Base-by-base conservation (phyloP, 306 rosid species). In the Geum urbanum region DNA sequence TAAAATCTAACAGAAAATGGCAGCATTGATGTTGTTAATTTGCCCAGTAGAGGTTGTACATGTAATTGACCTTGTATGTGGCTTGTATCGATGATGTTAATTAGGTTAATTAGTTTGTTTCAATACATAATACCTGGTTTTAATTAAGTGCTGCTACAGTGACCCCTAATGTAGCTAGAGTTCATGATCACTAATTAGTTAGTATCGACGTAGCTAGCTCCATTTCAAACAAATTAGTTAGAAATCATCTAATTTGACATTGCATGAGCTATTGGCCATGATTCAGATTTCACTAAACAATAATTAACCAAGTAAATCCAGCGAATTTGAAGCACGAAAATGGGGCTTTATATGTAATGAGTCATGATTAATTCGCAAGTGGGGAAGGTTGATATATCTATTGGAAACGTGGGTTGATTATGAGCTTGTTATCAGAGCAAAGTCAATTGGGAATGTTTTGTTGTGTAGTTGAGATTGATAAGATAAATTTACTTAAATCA, bases 321-420 rank as follows among this genome's bases (percentile, higher is more conserved):
- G 12, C 44, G 37, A 35, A 22, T 32, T 32, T 14, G 45, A 6
- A 35, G 44, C 44, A 59, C 45, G 9, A 14, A 37, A 39, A 16
- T 39, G 22, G 66, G 39, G 46, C 47, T 16, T n/a, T n/a, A 55
- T 16, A 61, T 61, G 27, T 39, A 61, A 61, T 35, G 66, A 60
- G 35, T 55, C 60, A 10, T 12, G 16, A 22, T 11, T 27, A 27
- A 2, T 27, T 60, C 2, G 74, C 43, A 8, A 59, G 81, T 77
- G 77, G 77, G 74, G 44, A 60, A 62, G 45, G 3, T 32, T 3
- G 1, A 32, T 32, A 32, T 32, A 32, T 51, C 58, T 19, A 67
- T 53, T 73, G 77, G 35, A 66, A 44, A 63, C 54, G 49, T 27
- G n/a, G 43, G 8, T 35, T 43, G 27, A 18, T 53, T 43, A 15